Evolutionary conservation across 305 asterid genomes (phyloP).

Genomic region (Fraxinus nigra): DNA sequence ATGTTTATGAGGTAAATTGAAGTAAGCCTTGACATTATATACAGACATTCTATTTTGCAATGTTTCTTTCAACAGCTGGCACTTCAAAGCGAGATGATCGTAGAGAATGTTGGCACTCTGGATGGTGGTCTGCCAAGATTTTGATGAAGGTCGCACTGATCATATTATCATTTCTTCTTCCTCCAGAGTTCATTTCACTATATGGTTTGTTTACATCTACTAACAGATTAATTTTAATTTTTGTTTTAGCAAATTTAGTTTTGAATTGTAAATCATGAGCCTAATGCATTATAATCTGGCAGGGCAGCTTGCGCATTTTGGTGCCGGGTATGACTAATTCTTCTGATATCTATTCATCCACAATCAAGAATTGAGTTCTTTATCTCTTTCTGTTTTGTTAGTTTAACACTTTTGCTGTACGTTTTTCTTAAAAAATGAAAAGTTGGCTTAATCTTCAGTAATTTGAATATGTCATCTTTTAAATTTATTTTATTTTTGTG

Average conservation of each 20-base stretch:
- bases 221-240: background rate
- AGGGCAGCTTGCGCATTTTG: constrained; percentile 54
- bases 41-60: constrained; percentile 43
- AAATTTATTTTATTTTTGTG: background rate
- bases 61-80: constrained; percentile 57
- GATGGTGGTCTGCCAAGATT: constrained; percentile 54
- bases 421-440: background rate
- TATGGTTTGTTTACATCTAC: constrained; percentile 24
- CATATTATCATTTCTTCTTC: constrained; percentile 40
- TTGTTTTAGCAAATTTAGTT: background rate
- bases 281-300: constrained; percentile 12
- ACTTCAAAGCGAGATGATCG: constrained; percentile 39
- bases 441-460: background rate
- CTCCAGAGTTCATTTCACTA: constrained; percentile 30
- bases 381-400: background rate
- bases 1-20: background rate
- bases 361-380: background rate
- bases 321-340: constrained; percentile 42
- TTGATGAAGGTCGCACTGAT: constrained; percentile 32
- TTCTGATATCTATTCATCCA: background rate
- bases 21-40: constrained; percentile 29
- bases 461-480: background rate
- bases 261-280: background rate
- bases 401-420: background rate
- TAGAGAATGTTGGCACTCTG: constrained; percentile 53